Conservation (phyloP, 139 green algal genomes). For the Auxenochlorella protothecoides region DNA sequence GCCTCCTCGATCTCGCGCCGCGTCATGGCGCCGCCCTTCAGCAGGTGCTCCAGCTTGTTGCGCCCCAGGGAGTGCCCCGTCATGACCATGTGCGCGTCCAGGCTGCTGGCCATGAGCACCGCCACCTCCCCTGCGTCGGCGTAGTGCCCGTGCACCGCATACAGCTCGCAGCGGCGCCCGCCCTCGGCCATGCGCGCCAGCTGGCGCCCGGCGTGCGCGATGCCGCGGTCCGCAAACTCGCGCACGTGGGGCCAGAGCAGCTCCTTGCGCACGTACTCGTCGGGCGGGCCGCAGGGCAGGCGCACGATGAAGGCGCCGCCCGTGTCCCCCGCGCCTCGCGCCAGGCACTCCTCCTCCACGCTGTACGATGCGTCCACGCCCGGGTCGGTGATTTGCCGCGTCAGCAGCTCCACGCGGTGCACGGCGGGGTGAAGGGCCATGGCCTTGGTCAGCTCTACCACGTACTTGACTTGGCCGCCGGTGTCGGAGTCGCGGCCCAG, state of each 20-base stretch:
- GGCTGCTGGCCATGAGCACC: conserved; percentile 53
- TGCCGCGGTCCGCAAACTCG: conserved; percentile 79
- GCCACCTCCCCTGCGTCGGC: conserved; percentile 72
- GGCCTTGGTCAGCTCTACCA: conserved; percentile 85
- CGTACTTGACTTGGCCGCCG: conserved; percentile 82
- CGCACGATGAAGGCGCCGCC: conserved; percentile 84
- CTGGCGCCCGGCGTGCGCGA: conserved; percentile 48
- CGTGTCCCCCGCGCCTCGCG: conserved; percentile 25
- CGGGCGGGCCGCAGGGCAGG: conserved; percentile 57
- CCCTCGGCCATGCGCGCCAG: conserved; percentile 41
- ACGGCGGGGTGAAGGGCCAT: conserved; percentile 77
- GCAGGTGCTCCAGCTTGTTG: conserved; percentile 91
- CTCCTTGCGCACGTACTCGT: conserved; percentile 79
- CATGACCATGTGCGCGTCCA: conserved; percentile 83
- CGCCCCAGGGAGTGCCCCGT: conserved; percentile 86
- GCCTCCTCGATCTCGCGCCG: conserved; percentile 72
- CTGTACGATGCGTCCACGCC: conserved; percentile 64
- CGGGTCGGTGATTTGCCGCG: conserved; percentile 57
- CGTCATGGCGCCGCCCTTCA: conserved; percentile 60
- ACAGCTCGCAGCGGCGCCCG: conserved; percentile 53
- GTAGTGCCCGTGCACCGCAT: conserved; percentile 71
- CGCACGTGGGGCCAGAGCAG: conserved; percentile 83
- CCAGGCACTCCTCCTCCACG: conserved; percentile 62
- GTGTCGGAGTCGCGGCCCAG: conserved; percentile 86
- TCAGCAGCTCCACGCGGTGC: conserved; percentile 89